Base-by-base conservation (phyloP, 2,329 filamentous ascomycete species). In the Fusarium lyarnte region DNA sequence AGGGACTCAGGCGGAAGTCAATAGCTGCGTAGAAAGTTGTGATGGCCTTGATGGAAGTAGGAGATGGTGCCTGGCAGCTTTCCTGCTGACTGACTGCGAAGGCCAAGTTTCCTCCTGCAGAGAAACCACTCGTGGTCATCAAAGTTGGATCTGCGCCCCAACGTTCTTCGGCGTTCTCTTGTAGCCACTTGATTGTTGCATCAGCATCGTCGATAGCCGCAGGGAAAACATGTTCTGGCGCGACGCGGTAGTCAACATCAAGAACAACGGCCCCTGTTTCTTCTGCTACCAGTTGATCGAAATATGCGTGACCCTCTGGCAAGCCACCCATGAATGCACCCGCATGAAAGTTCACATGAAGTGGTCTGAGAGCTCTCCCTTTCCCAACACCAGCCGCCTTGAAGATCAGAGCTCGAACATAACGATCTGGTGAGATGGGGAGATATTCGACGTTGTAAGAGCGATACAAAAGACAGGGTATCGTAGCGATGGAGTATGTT, bases 181-280 rank as follows among this genome's bases (percentile, higher is more conserved):
- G 69, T 4, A 87, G 72, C 74, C 79, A 87, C 46, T 75, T 71
- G 17, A 87, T 74, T 1, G 82, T 79, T 43, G 84, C 83, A 58
- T 86, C 83, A 5, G 84, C 79, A 72, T 89, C 87, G 58, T 87
- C 78, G 4, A 87, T 78, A 7, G 83, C 83, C 3, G 77, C 79
- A 0, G 87, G 87, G 63, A 88, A 88, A 29, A 80, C 78, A 69
- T 87, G 79, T 63, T 87, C 86, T 0, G 87, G 87, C 12, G 85
- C 86, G 36, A 87, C 81, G 3, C 87, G 80, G 70, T 88, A 88
- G 23, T 86, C 85, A 8, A 87, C 81, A 63, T 85, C 85, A 12
- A 88, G 79, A 21, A 84, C 84, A 1, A 86, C 80, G 5, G 84
- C 84, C 2, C 82, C 84, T 0, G 84, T 85, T 41, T 79, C 72